Evolutionary conservation across 164 flowering plant species (phyloP).

Genomic region (Protea cynaroides): DNA sequence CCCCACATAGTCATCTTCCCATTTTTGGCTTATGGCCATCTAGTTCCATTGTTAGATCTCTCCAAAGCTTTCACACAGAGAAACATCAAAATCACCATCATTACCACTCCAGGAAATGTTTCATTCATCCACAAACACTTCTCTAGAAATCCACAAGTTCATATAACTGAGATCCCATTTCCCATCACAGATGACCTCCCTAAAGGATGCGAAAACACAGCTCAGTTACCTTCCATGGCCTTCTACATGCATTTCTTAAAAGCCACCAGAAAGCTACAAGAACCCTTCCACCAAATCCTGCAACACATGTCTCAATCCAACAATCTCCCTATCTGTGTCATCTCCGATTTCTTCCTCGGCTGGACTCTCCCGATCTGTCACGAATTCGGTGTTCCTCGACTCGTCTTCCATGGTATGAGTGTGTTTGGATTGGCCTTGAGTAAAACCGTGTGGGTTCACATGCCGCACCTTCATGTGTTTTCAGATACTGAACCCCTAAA

Average conservation of each 20-base stretch:
- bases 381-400: conserved; percentile 22
- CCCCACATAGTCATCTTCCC: conserved; percentile 30
- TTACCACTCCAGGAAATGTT: conserved; percentile 35
- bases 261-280: conserved; percentile 20
- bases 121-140: conserved; percentile 2
- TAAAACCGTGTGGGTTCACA: neutral
- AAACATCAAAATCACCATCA: conserved; percentile 21
- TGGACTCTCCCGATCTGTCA: conserved; percentile 27
- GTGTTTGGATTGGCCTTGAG: conserved; percentile 18
- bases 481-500: conserved; percentile 6
- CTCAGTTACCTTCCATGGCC: conserved; percentile 26
- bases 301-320: conserved; percentile 13
- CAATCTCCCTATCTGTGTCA: conserved; percentile 26
- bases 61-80: conserved; percentile 20
- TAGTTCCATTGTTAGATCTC: conserved; percentile 29
- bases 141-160: conserved; percentile 10
- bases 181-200: conserved; percentile 20
- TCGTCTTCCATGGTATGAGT: conserved; percentile 40
- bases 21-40: conserved; percentile 39
- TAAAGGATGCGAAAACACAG: conserved; percentile 28
- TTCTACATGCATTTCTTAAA: conserved; percentile 10
- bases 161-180: conserved; percentile 20
- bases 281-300: conserved; percentile 17
- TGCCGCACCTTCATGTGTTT: neutral
- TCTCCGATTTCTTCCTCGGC: conserved; percentile 34